Base-by-base conservation (phyloP, 441 rosid genomes). In the Gossypium gossypioides region DNA sequence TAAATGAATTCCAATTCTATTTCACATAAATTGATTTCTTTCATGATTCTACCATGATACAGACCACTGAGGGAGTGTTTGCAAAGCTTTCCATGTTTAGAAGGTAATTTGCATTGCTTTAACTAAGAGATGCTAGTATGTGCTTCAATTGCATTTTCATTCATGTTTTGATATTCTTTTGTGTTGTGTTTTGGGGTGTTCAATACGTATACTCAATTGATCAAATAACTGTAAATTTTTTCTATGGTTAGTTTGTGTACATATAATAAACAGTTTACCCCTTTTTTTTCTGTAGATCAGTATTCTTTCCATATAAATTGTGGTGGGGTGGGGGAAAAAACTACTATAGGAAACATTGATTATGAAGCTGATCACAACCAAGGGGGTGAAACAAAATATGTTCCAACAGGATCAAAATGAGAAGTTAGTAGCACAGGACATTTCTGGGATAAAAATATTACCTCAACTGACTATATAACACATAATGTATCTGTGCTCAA, bases 351-450 rank as follows among this genome's bases (percentile, higher is more conserved):
- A 59, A 25, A 34, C 37, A 72, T 71, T 24, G 4, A 9, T 6
- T 86, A 84, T 22, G 81, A 77, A 54, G 85, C 70, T 4, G 88
- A 86, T 69, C 59, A 56, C 52, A 66, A 69, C 8, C 4, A 52
- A 21, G 85, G 85, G 40, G 82, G 80, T 19, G 71, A 78, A 68
- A 78, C 86, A 65, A 79, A 77, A 76, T 79, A 51, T 54, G 42
- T 74, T 66, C 79, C 79, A 3, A 64, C 0, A 0, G 15, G 67
- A 66, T 68, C 72, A 10, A 75, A 59, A 52, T 84, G 90, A 88
- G 88, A 80, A 77, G 37, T 81, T 25, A 86, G 90, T 68, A 81
- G 71, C 75, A 84, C 84, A 0, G 88, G 90, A 37, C 82, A 58
- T 81, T 81, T 79, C 74, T 80, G 79, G 77, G 90, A 84, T 32